Base-by-base conservation (phyloP, 148 eudicot species). In the Nyssa sinensis region DNA sequence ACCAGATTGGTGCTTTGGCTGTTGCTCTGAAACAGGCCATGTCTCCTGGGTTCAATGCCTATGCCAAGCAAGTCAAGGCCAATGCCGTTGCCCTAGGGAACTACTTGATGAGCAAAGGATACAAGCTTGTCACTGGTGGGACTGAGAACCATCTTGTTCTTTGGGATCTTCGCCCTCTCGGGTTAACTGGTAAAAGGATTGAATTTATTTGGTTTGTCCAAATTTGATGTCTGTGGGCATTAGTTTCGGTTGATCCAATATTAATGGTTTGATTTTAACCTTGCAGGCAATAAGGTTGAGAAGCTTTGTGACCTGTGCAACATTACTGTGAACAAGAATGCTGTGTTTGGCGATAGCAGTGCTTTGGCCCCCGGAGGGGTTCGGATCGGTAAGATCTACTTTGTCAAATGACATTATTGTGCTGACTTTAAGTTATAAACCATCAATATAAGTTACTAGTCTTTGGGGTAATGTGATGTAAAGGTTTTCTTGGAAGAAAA, bases 161-260 rank as follows among this genome's bases (percentile, higher is more conserved):
- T 13, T 94, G 98, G 98, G 98, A 94, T 87, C 98, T 94, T 78
- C 97, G 97, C 33, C 98, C 98, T 80, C 87, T 94, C 59, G 98
- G 98, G 64, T 87, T 94, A 89, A 94, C 98, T 14, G 98, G 98
- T 94, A 86, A 69, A 28, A 41, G 2, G 49, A 61, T 31, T 29
- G 32, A 11, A 59, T 58, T 24, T 4, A 0, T 1, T 1, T 1
- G 9, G 7, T 39, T 37, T 21, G 17, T 17, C n/a, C n/a, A 13
- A 49, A 49, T 59, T 23, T 27, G 16, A 23, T 13, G 16, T 2
- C 29, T 21, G 0, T 19, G 10, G 4, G 60, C 10, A 7, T 59
- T 11, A 0, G 29, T 62, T 6, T 61, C 8, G n/a, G n/a, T 55
- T 58, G 24, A 3, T n/a, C 16, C 16, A 37, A 39, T 44, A 53